A percentile compares a stretch with the other conserved stretches of the same genome.
These are phyloP conservation scores for Colletotrichum sp. DNA, from an alignment of 2,329 filamentous ascomycete genomes.

Conservation along the genomic window DNA sequence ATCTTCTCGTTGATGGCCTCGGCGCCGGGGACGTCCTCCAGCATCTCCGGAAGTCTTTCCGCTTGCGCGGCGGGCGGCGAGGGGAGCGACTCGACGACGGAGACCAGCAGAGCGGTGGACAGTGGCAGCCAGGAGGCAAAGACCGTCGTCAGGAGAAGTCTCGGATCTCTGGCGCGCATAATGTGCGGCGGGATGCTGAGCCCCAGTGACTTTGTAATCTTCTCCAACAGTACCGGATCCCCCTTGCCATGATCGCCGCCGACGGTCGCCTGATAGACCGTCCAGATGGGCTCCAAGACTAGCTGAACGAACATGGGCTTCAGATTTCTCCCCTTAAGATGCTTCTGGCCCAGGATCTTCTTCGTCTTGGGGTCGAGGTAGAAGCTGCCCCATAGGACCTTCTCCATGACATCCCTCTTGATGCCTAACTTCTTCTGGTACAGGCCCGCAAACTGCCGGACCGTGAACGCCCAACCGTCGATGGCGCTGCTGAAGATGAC, in stretches of 20 bases:
- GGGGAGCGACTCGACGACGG: slow-evolving; percentile 90
- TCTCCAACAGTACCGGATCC: slow-evolving; percentile 83
- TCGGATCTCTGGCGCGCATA: slow-evolving; percentile 81
- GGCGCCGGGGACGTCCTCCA: slow-evolving; percentile 80
- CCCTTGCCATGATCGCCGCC: slow-evolving; percentile 84
- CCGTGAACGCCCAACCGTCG: slow-evolving; percentile 98
- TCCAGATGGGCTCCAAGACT: slow-evolving; percentile 95
- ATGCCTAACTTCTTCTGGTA: slow-evolving; percentile 98
- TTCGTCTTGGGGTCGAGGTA: slow-evolving; percentile 98
- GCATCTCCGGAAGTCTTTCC: slow-evolving; percentile 77
- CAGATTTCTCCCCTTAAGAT: slow-evolving; percentile 87
- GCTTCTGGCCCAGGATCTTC: slow-evolving; percentile 86
- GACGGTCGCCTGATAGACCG: slow-evolving; percentile 88
- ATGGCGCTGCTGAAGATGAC: slow-evolving; percentile 98
- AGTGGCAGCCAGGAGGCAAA: slow-evolving; percentile 92
- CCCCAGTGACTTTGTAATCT: slow-evolving; percentile 90
- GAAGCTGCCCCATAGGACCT: slow-evolving; percentile 95
- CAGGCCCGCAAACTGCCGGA: slow-evolving; percentile 88
- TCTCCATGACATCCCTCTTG: slow-evolving; percentile 86
- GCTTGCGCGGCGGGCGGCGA: slow-evolving; percentile 83
- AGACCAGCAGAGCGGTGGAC: slow-evolving; percentile 90
- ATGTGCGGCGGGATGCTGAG: slow-evolving; percentile 87
- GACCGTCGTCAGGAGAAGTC: slow-evolving; percentile 82
- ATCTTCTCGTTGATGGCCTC: slow-evolving; percentile 72
- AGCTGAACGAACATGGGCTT: slow-evolving; percentile 99